phyloP scores from a whole-genome alignment of 352 stramenopile species.

The Phytopythium montanum region DNA sequence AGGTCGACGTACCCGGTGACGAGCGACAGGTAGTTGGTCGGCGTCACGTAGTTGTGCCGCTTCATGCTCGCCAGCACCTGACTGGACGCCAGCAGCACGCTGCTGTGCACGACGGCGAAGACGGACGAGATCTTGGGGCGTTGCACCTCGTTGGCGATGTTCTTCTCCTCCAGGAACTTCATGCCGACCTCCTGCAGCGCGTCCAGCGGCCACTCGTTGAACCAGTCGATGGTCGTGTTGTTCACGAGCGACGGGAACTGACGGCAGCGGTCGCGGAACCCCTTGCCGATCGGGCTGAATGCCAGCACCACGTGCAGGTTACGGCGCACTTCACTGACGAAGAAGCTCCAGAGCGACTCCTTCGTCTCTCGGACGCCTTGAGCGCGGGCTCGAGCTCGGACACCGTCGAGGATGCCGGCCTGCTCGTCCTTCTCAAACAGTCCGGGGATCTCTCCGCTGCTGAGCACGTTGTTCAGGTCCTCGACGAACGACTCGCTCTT shows the following conservation, averaged over 20 bases:
- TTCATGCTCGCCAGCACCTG: constrained; percentile 89
- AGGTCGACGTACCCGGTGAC: constrained; percentile 90
- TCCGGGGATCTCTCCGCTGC: constrained; percentile 89
- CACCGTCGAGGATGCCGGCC: constrained; percentile 75
- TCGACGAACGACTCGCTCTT: constrained; percentile 93
- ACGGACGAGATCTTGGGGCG: constrained; percentile 82
- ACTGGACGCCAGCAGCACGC: constrained; percentile 73
- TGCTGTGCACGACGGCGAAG: constrained; percentile 89
- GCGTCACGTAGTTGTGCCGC: constrained; percentile 93
- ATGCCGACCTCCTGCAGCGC: constrained; percentile 91
- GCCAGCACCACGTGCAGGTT: constrained; percentile 93
- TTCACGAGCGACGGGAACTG: constrained; percentile 94
- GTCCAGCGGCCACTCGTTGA: constrained; percentile 91
- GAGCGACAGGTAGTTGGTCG: constrained; percentile 92
- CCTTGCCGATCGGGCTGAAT: constrained; percentile 91
- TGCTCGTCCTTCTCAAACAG: constrained; percentile 93
- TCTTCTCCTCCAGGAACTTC: constrained; percentile 91
- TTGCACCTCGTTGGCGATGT: constrained; percentile 64
- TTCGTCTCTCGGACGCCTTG: constrained; percentile 87
- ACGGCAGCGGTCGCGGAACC: constrained; percentile 77
- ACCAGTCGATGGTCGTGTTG: constrained; percentile 94
- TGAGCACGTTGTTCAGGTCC: constrained; percentile 93
- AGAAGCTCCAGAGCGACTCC: constrained; percentile 90
- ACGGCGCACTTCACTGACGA: constrained; percentile 87
- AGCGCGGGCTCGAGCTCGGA: constrained; percentile 58